phyloP scores from a whole-genome alignment of 371 early-diverging fungal genomes.

The Saksenaea vasiformis region DNA sequence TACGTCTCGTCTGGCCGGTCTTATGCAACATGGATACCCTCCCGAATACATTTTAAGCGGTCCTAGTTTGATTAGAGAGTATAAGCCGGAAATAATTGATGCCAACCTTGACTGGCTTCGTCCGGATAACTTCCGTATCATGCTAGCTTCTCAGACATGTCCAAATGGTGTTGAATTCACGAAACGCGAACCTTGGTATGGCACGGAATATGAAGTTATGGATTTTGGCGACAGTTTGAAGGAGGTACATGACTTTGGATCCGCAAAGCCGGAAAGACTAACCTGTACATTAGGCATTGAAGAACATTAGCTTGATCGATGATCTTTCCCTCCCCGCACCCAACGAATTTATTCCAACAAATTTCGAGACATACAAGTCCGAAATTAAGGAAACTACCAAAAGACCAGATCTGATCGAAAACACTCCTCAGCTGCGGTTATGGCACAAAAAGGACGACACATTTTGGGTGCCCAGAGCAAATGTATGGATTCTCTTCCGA shows the following conservation, averaged over 20 bases:
- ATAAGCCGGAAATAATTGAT: conserved; percentile 59
- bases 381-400: conserved; percentile 33
- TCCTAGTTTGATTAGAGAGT: conserved; percentile 63
- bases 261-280: background rate
- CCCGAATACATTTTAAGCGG: conserved; percentile 72
- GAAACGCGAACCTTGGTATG: conserved; percentile 77
- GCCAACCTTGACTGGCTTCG: conserved; percentile 61
- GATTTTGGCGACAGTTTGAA: conserved; percentile 58
- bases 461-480: conserved; percentile 83
- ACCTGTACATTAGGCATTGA: conserved; percentile 21
- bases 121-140: conserved; percentile 70
- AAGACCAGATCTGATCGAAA: conserved; percentile 60
- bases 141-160: conserved; percentile 44
- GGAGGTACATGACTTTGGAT: conserved; percentile 38
- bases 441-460: conserved; percentile 96
- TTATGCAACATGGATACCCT: conserved; percentile 70
- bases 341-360: conserved; percentile 85
- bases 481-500: conserved; percentile 56
- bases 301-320: conserved; percentile 44
- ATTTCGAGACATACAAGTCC: conserved; percentile 63
- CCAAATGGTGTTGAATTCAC: conserved; percentile 53
- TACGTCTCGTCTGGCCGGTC: conserved; percentile 59
- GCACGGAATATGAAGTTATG: conserved; percentile 77
- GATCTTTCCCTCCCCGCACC: conserved; percentile 72
- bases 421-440: conserved; percentile 67